Evolutionary conservation across 1,284 basidiomycete species (phyloP).

Genomic region (Lentinus polychrous): DNA sequence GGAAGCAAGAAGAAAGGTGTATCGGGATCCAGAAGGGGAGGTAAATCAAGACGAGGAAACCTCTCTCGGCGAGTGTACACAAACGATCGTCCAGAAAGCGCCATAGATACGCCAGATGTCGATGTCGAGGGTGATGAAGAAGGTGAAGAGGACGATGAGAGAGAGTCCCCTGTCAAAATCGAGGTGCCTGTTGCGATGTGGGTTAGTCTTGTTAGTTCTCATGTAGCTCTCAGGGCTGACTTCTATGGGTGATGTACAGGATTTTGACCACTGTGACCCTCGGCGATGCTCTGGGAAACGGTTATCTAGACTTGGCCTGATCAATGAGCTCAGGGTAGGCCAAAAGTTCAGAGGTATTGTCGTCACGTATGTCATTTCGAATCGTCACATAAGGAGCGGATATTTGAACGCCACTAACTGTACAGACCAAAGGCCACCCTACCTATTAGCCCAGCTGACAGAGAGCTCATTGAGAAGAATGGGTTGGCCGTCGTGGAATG

Average conservation of each 20-base stretch:
- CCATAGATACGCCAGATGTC: constrained; percentile 34
- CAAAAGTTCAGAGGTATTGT: constrained; percentile 88
- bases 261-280: constrained; percentile 97
- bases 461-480: constrained; percentile 66
- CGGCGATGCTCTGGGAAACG: constrained; percentile 94
- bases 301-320: constrained; percentile 79
- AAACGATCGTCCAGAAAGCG: constrained; percentile 37
- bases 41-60: too few species aligned
- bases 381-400: background rate
- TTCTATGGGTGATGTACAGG: constrained; percentile 37
- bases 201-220: constrained; percentile 41
- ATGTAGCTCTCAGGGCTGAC: background rate
- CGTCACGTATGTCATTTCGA: constrained; percentile 64
- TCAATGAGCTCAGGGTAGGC: constrained; percentile 81
- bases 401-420: background rate
- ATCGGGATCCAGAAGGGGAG: too few species aligned
- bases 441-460: constrained; percentile 80
- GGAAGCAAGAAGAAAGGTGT: too few species aligned
- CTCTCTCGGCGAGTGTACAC: too few species aligned
- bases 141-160: background rate
- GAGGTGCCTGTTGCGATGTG: constrained; percentile 83
- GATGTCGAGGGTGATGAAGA: constrained; percentile 20
- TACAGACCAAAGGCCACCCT: constrained; percentile 82
- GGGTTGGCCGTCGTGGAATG: constrained; percentile 97
- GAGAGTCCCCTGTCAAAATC: constrained; percentile 27